Base-by-base conservation (phyloP, 352 stramenopile genomes). In the Pythium angustatum region DNA sequence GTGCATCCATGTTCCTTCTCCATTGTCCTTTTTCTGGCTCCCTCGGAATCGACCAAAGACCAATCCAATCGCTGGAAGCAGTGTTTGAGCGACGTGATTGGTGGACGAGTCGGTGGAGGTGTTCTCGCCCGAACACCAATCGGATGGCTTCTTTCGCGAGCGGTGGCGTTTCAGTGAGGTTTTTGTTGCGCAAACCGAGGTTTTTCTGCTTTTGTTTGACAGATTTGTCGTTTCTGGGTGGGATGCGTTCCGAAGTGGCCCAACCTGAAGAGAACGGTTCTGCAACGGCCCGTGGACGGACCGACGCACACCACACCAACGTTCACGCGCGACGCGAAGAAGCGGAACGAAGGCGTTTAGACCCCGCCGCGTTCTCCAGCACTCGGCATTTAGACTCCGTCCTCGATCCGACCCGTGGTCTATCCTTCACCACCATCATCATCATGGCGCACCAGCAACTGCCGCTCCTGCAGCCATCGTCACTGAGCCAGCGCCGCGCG, bases 381-480 rank as follows among this genome's bases (percentile, higher is more conserved):
- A n/a, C n/a, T n/a, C n/a, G n/a, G n/a, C n/a, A n/a, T n/a, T n/a
- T n/a, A n/a, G n/a, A n/a, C n/a, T n/a, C n/a, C n/a, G n/a, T 48
- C 31, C 34, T 31, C 51, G 6, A 17, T 30, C 28, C 28, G 21
- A 28, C 19, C 30, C 12, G 38, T 33, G 52, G 34, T 36, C 34
- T 24, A 40, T 19, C 34, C 26, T 43, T 26, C 44, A 26, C n/a
- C 21, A 31, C 27, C n/a, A 22, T 44, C 7, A 78, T 73, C 63
- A 55, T 22, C 31, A 56, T 55, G 31, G 65, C 72, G 60, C 69
- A 76, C 31, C 62, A 64, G 14, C 66, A 78, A 21, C 64, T 85
- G 44, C 73, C 76, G 43, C 62, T 81, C 34, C 63, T 81, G 44
- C 71, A 79, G 49, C 67, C 52, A 1, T 11, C 38, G 27, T 45